phyloP scores from a whole-genome alignment of 225 moss, liverwort and hornwort species.

The Pseudisothecium myosuroides region DNA sequence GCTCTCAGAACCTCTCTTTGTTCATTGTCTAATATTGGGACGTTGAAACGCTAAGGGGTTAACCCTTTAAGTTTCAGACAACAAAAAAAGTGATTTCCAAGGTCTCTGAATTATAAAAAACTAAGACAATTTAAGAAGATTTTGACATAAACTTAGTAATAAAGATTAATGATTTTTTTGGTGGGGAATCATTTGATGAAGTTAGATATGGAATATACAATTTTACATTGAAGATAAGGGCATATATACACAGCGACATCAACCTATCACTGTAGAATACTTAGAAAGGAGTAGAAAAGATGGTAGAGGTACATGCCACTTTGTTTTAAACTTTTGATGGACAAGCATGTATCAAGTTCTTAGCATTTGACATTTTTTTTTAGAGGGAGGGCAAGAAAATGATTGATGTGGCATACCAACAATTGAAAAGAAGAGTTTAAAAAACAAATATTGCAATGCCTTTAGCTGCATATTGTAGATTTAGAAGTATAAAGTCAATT shows the following conservation, averaged over 20 bases:
- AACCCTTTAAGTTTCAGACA: accelerated
- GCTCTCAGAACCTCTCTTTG: accelerated
- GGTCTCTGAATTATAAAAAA: accelerated
- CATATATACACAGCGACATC: not conserved
- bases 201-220: accelerated
- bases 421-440: not conserved
- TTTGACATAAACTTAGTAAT: no score
- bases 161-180: not conserved
- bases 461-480: accelerated
- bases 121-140: accelerated
- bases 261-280: not conserved
- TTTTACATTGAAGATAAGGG: accelerated
- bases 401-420: accelerated
- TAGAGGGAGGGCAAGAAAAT: accelerated
- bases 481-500: accelerated
- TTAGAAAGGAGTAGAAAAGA: not conserved
- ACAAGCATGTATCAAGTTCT: no score
- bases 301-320: not conserved
- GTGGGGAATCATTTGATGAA: not conserved
- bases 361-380: not conserved
- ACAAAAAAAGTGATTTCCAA: accelerated
- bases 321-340: not conserved
- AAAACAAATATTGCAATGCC: not conserved
- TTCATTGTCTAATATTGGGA: no score
- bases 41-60: accelerated